These are phyloP conservation scores for Botryotinia narcissicola DNA, from an alignment of 2,329 filamentous ascomycete species.

Conservation along the genomic window DNA sequence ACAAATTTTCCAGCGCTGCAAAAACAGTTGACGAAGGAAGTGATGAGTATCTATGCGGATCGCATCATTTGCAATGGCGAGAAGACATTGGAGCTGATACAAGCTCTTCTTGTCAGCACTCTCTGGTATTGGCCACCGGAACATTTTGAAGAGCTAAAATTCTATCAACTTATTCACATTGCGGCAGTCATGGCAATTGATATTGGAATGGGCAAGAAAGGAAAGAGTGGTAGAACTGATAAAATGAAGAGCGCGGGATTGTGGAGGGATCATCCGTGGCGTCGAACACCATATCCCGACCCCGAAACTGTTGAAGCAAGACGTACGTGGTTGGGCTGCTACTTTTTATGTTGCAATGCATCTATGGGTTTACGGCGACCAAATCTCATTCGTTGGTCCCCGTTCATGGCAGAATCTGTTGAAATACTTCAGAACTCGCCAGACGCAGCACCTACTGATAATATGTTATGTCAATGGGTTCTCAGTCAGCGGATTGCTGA, in stretches of 20 bases:
- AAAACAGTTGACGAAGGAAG: constrained; percentile 46
- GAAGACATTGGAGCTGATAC: constrained; percentile 51
- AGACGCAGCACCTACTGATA: constrained; percentile 44
- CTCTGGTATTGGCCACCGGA: constrained; percentile 51
- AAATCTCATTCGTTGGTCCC: constrained; percentile 45
- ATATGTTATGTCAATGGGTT: constrained; percentile 43
- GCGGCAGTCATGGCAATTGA: constrained; percentile 49
- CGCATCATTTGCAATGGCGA: constrained; percentile 49
- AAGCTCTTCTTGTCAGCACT: constrained; percentile 48
- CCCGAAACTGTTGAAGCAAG: constrained; percentile 38
- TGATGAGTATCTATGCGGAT: constrained; percentile 48
- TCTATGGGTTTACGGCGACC: constrained; percentile 46
- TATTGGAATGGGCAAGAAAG: constrained; percentile 39
- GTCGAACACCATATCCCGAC: constrained; percentile 40
- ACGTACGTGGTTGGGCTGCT: constrained; percentile 39
- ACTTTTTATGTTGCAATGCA: constrained; percentile 42
- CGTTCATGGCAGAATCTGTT: constrained; percentile 46
- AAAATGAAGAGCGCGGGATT: constrained; percentile 43
- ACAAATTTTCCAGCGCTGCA: constrained; percentile 48
- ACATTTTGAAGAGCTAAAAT: constrained; percentile 47
- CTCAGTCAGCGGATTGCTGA: constrained; percentile 51
- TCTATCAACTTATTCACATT: constrained; percentile 52
- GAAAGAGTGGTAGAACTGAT: constrained; percentile 34
- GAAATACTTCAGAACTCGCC: constrained; percentile 44
- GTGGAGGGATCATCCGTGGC: constrained; percentile 44